Percentiles rank a stretch among this genome's conserved stretches.
phyloP scores from a whole-genome alignment of 1,139 yeast genomes.

The Pichia kudriavzevii region DNA sequence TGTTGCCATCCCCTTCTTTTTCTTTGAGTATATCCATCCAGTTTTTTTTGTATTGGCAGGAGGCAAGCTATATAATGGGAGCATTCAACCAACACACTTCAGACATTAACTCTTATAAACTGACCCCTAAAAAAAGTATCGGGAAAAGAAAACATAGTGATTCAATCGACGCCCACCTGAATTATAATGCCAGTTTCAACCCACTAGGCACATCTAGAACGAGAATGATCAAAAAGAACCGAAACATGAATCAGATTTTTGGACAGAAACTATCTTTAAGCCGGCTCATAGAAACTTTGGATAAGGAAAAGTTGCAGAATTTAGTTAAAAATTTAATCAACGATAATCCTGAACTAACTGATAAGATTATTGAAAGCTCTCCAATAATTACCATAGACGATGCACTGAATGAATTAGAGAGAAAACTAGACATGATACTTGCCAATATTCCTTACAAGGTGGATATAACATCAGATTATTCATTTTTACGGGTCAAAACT shows the following conservation, averaged over 20 bases:
- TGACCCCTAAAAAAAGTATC: background rate
- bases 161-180: no score
- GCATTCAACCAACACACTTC: no score
- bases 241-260: conserved; percentile 31
- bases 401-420: conserved; percentile 43
- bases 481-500: conserved; percentile 78
- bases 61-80: no score
- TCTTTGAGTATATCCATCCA: no score
- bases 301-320: conserved; percentile 45
- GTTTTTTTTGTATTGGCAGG: no score
- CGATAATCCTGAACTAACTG: conserved; percentile 54
- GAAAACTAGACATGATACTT: conserved; percentile 40
- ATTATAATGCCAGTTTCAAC: background rate
- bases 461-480: conserved; percentile 69
- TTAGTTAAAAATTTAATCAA: conserved; percentile 47
- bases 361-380: conserved; percentile 44
- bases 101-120: background rate
- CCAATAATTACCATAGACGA: conserved; percentile 52
- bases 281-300: conserved; percentile 62
- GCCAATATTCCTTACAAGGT: conserved; percentile 66
- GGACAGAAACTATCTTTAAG: conserved; percentile 51
- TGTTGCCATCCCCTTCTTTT: no score
- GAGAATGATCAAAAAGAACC: conserved; percentile 23
- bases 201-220: background rate
- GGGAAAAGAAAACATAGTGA: no score